These are phyloP conservation scores for Trametes elegans DNA, from an alignment of 768 basidiomycete genomes.

Conservation along the genomic window DNA sequence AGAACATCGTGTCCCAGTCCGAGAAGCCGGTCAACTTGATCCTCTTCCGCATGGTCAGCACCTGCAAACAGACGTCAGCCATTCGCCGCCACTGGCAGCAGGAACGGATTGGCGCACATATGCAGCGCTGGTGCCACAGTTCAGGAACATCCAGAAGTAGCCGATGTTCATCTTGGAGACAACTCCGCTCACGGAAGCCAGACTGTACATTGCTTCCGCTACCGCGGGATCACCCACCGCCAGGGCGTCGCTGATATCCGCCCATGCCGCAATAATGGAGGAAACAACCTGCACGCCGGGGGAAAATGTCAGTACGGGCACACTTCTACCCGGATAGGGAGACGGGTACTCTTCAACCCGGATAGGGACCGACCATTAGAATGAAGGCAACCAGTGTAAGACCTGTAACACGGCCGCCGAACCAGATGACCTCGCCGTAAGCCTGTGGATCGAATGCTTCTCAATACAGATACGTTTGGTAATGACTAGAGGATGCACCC, in stretches of 20 bases:
- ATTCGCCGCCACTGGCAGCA: neutral
- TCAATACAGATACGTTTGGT: neutral
- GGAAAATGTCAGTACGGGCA: too few relatives aligned
- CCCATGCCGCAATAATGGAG: constrained; percentile 95
- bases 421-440: constrained; percentile 97
- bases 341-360: too few relatives aligned
- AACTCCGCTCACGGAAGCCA: constrained; percentile 41
- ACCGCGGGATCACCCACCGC: constrained; percentile 30
- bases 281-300: constrained; percentile 93
- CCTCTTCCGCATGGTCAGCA: constrained; percentile 92
- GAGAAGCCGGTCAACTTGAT: constrained; percentile 95
- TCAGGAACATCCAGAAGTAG: constrained; percentile 95
- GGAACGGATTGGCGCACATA: constrained; percentile 58
- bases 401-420: constrained; percentile 83
- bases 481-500: constrained; percentile 28
- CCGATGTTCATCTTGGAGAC: constrained; percentile 68
- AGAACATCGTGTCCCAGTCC: constrained; percentile 99
- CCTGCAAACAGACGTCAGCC: constrained; percentile 44
- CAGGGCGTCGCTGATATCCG: constrained; percentile 63
- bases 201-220: constrained; percentile 25
- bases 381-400: constrained; percentile 88
- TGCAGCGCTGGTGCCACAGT: constrained; percentile 86
- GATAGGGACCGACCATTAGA: constrained; percentile 64
- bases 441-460: constrained; percentile 48
- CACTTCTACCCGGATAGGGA: too few relatives aligned